Evolutionary conservation across 2,329 filamentous ascomycete genomes (phyloP), one percentile per base, ranked within the genome.

Genomic region (Cladosporium oxysporum): DNA sequence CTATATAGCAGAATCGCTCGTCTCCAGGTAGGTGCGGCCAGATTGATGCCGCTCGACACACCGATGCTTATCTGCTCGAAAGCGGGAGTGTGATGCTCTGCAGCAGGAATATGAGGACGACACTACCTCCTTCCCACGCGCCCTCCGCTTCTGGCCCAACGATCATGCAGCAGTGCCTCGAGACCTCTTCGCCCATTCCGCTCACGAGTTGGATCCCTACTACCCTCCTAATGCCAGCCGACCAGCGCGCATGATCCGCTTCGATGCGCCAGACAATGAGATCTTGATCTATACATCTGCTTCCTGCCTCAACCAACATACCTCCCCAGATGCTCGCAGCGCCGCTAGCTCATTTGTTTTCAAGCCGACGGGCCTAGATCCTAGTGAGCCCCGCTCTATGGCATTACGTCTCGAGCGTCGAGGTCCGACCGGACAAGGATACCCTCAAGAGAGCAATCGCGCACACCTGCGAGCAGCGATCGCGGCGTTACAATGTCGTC

Each of bases 251-350:
- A 59, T 59, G 57, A 21, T 28, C 57, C 35, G 57, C 8, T 59
- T 29, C 37, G 35, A 59, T 1, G 57, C 35, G 12, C 57, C 57
- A 18, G 8, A 21, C 7, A 37, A 59, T 10, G 35, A 47, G 26
- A 59, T 59, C 26, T 0, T 59, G 16, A n/a, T 47, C 23, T 59
- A 59, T 23, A 59, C 57, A 10, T 59, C 57, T 18, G 57, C 57
- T 47, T 59, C 57, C 3, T 59, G 57, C 18, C 57, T 59, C 57
- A 47, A 59, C 37, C 57, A 59, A 26, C 37, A 59, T 26, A 47
- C 16, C 6, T 21, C 57, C 21, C 14, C 33, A 4, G 37, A 28
- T 5, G 5, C 14, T n/a, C 57, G 57, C 26, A 35, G 57, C 23
- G 57, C 57, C 23, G 57, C 57, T 4, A 59, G 57, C 23, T 23